These are phyloP conservation scores for Porcisia deanei DNA, from an alignment of 208 protist genomes.

Conservation along the genomic window DNA sequence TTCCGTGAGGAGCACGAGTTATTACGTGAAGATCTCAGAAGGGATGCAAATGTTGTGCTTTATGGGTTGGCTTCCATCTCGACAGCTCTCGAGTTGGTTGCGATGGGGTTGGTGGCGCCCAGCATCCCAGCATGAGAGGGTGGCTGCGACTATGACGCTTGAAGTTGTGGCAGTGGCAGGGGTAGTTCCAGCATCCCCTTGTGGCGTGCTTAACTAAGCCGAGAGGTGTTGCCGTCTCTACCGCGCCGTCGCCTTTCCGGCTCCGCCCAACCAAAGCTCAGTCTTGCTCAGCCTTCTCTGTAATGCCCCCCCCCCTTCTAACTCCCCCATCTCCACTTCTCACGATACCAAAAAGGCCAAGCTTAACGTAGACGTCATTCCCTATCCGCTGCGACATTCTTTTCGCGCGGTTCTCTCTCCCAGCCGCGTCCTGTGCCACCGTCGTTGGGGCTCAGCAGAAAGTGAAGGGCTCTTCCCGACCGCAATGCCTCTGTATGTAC, in stretches of 20 bases:
- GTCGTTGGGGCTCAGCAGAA: neutral
- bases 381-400: neutral
- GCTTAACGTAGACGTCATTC: too few relatives aligned
- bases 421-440: neutral
- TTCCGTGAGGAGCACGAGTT: constrained; percentile 49
- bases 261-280: neutral
- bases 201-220: neutral
- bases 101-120: neutral
- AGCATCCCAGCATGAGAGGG: neutral
- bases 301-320: neutral
- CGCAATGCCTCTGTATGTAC: too few relatives aligned
- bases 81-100: constrained; percentile 31
- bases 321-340: neutral
- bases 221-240: neutral
- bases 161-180: neutral
- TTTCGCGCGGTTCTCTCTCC: neutral
- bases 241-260: neutral
- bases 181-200: neutral
- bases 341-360: neutral
- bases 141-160: neutral
- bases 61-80: constrained; percentile 39
- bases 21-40: constrained; percentile 25
- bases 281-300: neutral
- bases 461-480: too few relatives aligned
- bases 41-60: constrained; percentile 48